phyloP scores from a whole-genome alignment of 2,329 filamentous ascomycete species.

The Xylariaceae sp. region DNA sequence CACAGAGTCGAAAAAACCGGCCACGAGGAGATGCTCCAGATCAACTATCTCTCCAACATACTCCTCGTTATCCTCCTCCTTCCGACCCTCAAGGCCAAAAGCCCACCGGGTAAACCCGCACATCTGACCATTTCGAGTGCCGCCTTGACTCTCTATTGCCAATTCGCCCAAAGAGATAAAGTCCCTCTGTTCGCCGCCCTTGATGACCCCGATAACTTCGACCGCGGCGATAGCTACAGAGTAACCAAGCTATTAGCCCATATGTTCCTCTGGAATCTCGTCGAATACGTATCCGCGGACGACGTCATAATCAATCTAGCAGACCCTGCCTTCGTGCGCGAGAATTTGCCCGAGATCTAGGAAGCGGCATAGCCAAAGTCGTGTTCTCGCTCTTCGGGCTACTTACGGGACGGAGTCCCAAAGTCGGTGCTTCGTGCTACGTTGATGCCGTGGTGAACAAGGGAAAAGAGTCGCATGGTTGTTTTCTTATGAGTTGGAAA shows the following conservation, averaged over 20 bases:
- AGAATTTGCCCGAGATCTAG: conserved; percentile 35
- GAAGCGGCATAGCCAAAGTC: background rate
- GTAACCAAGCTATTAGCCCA: conserved; percentile 33
- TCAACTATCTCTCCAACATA: conserved; percentile 20
- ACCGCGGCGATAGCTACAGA: background rate
- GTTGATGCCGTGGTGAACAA: conserved; percentile 44
- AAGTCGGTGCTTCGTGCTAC: conserved; percentile 43
- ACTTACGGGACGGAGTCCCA: conserved; percentile 29
- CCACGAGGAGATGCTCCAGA: conserved; percentile 19
- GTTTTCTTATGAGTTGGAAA: conserved; percentile 46
- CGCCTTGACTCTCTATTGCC: conserved; percentile 4
- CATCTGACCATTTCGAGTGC: conserved; percentile 17
- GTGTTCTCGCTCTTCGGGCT: conserved; percentile 6
- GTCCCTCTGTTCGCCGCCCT: conserved; percentile 16
- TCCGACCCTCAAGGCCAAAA: conserved; percentile 14
- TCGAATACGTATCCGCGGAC: conserved; percentile 36
- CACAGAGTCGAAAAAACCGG: conserved; percentile 11
- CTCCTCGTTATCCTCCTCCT: conserved; percentile 16
- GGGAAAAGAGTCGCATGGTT: conserved; percentile 48
- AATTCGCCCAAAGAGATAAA: conserved; percentile 3
- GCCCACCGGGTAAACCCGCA: background rate
- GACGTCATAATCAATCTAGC: conserved; percentile 45
- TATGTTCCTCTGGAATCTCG: conserved; percentile 35
- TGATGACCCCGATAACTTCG: conserved; percentile 20
- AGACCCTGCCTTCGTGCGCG: conserved; percentile 43